phyloP scores from a whole-genome alignment of 2,329 filamentous ascomycete genomes.

The Pseudocercospora eumusae region DNA sequence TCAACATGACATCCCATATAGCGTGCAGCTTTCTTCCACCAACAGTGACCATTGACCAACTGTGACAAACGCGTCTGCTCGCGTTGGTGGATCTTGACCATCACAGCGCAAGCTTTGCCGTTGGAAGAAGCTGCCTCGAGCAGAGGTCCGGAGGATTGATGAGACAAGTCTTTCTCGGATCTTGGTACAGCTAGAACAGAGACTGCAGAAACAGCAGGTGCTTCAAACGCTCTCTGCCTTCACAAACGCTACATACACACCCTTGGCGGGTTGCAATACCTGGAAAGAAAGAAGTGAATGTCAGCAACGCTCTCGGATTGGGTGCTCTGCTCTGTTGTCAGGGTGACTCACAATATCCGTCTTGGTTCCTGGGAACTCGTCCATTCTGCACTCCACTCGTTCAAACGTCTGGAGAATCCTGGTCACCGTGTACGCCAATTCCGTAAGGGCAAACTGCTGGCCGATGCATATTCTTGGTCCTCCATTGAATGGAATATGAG shows the following conservation, averaged over 20 bases:
- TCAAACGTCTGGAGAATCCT: slow-evolving; percentile 50
- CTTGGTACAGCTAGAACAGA: slow-evolving; percentile 8
- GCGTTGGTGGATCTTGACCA: not conserved
- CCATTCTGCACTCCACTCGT: slow-evolving; percentile 43
- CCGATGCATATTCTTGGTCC: slow-evolving; percentile 54
- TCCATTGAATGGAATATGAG: slow-evolving; percentile 53
- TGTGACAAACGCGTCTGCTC: slow-evolving; percentile 1
- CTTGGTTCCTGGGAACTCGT: slow-evolving; percentile 45
- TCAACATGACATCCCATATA: not conserved
- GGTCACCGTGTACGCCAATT: slow-evolving; percentile 53
- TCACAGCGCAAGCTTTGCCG: not conserved
- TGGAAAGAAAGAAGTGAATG: slow-evolving; percentile 8
- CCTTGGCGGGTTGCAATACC: slow-evolving; percentile 45
- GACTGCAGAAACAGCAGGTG: not conserved
- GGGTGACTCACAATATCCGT: slow-evolving; percentile 47
- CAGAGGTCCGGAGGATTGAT: slow-evolving; percentile 3
- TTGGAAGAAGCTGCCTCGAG: not conserved
- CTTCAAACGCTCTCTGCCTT: slow-evolving; percentile 20
- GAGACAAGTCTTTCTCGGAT: slow-evolving; percentile 7
- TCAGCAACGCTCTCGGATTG: not conserved
- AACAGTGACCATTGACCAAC: not conserved
- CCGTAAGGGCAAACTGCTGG: slow-evolving; percentile 54
- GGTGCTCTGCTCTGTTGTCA: not conserved
- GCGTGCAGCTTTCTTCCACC: not conserved
- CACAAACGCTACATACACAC: slow-evolving; percentile 45